These are phyloP conservation scores for Naematelia aurantialba DNA, from an alignment of 768 basidiomycete genomes.

Conservation along the genomic window DNA sequence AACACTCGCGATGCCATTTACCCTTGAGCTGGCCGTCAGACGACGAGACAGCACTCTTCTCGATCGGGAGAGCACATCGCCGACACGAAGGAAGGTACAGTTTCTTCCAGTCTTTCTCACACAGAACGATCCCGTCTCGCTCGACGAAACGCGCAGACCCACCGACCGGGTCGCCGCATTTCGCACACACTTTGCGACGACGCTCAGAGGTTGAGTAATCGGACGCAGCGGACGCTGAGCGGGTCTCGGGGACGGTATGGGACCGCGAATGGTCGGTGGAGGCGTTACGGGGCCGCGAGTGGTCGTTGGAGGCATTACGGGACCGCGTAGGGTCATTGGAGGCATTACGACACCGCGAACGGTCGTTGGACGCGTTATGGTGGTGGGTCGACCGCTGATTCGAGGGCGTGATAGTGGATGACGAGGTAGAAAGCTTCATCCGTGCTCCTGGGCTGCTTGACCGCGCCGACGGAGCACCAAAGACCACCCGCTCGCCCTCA, in stretches of 20 bases:
- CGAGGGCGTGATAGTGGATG: conserved; percentile 8
- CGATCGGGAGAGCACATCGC: conserved; percentile 78
- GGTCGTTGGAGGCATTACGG: no score
- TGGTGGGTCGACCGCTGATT: background rate
- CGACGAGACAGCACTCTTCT: conserved; percentile 84
- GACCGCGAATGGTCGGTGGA: conserved; percentile 2
- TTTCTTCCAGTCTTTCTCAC: conserved; percentile 90
- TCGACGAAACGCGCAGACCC: conserved; percentile 68
- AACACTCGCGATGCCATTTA: conserved; percentile 89
- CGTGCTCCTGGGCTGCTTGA: background rate
- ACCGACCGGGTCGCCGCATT: conserved; percentile 67
- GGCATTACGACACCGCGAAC: background rate
- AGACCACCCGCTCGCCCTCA: conserved; percentile 31
- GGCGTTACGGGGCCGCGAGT: no score
- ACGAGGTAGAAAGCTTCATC: conserved; percentile 1
- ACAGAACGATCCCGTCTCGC: conserved; percentile 73
- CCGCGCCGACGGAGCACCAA: conserved; percentile 14
- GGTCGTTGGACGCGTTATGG: background rate
- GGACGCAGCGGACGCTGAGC: background rate
- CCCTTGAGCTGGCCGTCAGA: conserved; percentile 92
- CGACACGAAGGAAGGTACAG: conserved; percentile 95
- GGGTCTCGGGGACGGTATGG: conserved; percentile 1
- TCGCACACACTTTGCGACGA: conserved; percentile 56
- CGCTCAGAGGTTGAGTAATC: conserved; percentile 4
- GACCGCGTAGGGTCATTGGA: background rate